phyloP scores from a whole-genome alignment of 2,329 filamentous ascomycete species.

The Whalleya microplaca region DNA sequence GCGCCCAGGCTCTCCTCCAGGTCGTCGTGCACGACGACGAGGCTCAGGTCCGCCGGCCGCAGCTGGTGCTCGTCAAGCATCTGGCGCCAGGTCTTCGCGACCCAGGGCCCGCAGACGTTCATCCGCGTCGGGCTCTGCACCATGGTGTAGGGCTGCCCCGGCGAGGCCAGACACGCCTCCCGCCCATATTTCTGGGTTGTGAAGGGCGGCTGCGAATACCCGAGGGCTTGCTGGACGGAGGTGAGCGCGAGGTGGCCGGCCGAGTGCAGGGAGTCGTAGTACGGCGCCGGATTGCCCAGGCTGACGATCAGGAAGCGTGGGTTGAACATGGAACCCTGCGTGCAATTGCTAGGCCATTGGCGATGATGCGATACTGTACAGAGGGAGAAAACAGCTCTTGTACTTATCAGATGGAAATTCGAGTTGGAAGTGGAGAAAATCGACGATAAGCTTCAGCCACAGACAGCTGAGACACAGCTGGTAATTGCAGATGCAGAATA shows the following conservation, averaged over 20 bases:
- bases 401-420: background rate
- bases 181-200: slow-evolving; percentile 50
- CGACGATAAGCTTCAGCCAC: too few species aligned
- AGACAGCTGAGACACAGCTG: too few species aligned
- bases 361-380: too few species aligned
- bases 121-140: slow-evolving; percentile 78
- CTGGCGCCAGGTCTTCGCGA: slow-evolving; percentile 68
- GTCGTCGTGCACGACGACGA: slow-evolving; percentile 90
- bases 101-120: slow-evolving; percentile 79
- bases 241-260: slow-evolving; percentile 81
- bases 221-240: slow-evolving; percentile 56
- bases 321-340: slow-evolving; percentile 24
- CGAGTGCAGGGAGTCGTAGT: slow-evolving; percentile 80
- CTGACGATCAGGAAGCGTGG: slow-evolving; percentile 77
- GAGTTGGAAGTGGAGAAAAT: background rate
- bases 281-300: slow-evolving; percentile 80
- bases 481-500: too few species aligned
- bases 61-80: slow-evolving; percentile 46
- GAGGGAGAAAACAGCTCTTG: too few species aligned
- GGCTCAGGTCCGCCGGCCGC: slow-evolving; percentile 40
- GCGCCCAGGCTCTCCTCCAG: slow-evolving; percentile 73
- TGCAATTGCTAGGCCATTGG: background rate
- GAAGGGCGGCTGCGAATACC: slow-evolving; percentile 53
- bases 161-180: slow-evolving; percentile 53
- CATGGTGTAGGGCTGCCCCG: slow-evolving; percentile 62